Evolutionary conservation across 2,329 filamentous ascomycete species (phyloP).

Genomic region (Aspergillus flavus): DNA sequence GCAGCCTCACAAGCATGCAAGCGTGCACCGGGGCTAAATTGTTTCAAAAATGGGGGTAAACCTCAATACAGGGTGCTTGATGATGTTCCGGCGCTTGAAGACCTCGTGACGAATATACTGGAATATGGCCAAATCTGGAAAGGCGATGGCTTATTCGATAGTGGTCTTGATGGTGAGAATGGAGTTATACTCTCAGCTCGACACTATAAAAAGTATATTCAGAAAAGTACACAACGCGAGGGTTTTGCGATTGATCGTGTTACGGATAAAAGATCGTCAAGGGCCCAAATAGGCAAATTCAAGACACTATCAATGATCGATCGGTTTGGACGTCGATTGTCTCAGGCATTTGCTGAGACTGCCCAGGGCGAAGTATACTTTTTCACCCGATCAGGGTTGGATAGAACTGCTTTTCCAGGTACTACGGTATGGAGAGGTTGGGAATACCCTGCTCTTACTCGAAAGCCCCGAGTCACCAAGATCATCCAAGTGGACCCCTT

Average conservation of each 20-base stretch:
- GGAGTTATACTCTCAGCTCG: background rate
- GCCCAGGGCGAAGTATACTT: background rate
- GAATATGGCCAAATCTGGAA: background rate
- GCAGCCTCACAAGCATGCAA: background rate
- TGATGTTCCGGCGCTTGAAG: too few relatives aligned
- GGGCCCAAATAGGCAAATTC: background rate
- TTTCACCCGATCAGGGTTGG: background rate
- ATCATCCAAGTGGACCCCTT: background rate
- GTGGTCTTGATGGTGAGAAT: background rate
- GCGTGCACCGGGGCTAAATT: background rate
- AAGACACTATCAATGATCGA: background rate
- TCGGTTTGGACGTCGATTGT: background rate
- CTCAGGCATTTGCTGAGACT: background rate
- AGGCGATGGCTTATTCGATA: background rate
- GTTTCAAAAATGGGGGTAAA: background rate
- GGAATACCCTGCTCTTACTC: background rate
- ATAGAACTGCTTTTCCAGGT: background rate
- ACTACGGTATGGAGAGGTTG: background rate
- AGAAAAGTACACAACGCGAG: background rate
- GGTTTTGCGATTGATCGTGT: background rate
- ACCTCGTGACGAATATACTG: background rate
- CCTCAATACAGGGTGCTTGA: too few relatives aligned
- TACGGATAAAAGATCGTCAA: background rate
- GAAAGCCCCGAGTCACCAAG: background rate
- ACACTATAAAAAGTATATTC: background rate